Evolutionary conservation across 345 rosid species (phyloP).

Genomic region (Salix brachista): DNA sequence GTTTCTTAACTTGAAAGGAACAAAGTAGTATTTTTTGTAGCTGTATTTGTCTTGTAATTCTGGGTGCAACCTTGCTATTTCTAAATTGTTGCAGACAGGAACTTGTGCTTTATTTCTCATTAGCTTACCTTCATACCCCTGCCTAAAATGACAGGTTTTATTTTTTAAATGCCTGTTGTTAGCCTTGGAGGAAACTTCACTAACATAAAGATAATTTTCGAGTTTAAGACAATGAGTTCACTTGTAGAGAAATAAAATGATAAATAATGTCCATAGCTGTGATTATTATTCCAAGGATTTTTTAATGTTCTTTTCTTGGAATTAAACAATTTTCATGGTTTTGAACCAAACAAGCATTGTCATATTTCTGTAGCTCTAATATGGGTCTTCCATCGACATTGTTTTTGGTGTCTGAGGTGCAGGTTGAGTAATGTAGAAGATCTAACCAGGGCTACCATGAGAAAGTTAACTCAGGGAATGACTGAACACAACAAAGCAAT

Average conservation of each 20-base stretch:
- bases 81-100: background rate
- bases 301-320: background rate
- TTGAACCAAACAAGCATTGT: background rate
- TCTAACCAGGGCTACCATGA: conserved; percentile 84
- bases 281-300: background rate
- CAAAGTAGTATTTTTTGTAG: background rate
- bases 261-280: background rate
- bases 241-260: background rate
- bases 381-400: background rate
- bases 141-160: background rate
- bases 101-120: background rate
- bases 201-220: background rate
- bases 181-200: background rate
- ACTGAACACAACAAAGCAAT: conserved; percentile 90
- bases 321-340: background rate
- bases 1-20: background rate
- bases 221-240: background rate
- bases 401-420: conserved; percentile 11
- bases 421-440: conserved; percentile 84
- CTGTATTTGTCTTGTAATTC: background rate
- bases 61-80: background rate
- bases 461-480: conserved; percentile 89
- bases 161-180: background rate
- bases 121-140: background rate
- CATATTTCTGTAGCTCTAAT: background rate